These are phyloP conservation scores for Verticillium klebahnii DNA, from an alignment of 2,329 filamentous ascomycete genomes.

Conservation along the genomic window DNA sequence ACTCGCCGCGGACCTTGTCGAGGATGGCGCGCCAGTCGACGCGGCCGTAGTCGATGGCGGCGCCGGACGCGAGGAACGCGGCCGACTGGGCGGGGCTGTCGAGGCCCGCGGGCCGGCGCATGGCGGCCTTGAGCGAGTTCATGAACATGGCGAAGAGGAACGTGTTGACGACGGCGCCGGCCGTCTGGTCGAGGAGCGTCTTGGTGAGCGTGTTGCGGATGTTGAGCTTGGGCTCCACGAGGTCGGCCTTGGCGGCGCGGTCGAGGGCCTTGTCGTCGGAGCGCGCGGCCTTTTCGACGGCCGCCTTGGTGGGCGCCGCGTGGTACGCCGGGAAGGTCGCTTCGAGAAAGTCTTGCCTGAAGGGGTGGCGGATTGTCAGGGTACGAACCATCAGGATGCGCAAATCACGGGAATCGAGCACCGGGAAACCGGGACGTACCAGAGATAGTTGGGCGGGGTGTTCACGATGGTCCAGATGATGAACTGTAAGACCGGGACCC, in stretches of 20 bases:
- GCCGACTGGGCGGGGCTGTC: slow-evolving; percentile 28
- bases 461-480: slow-evolving; percentile 66
- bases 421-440: slow-evolving; percentile 41
- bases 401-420: too few relatives aligned
- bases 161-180: slow-evolving; percentile 62
- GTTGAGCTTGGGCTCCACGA: slow-evolving; percentile 49
- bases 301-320: slow-evolving; percentile 31
- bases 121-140: slow-evolving; percentile 49
- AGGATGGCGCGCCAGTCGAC: slow-evolving; percentile 42
- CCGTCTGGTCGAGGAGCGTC: slow-evolving; percentile 63
- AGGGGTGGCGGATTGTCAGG: slow-evolving; percentile 11
- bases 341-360: slow-evolving; percentile 72
- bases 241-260: slow-evolving; percentile 27
- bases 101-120: slow-evolving; percentile 28
- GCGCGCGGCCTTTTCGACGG: slow-evolving; percentile 32
- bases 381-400: neutral
- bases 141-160: slow-evolving; percentile 58
- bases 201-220: slow-evolving; percentile 63
- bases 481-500: slow-evolving; percentile 70
- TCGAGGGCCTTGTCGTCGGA: slow-evolving; percentile 36
- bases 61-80: slow-evolving; percentile 23
- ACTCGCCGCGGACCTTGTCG: slow-evolving; percentile 45
- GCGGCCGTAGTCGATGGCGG: slow-evolving; percentile 36
- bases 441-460: slow-evolving; percentile 79
- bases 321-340: slow-evolving; percentile 64